Base-by-base conservation (phyloP, 441 rosid genomes). In the Adansonia grandidieri region DNA sequence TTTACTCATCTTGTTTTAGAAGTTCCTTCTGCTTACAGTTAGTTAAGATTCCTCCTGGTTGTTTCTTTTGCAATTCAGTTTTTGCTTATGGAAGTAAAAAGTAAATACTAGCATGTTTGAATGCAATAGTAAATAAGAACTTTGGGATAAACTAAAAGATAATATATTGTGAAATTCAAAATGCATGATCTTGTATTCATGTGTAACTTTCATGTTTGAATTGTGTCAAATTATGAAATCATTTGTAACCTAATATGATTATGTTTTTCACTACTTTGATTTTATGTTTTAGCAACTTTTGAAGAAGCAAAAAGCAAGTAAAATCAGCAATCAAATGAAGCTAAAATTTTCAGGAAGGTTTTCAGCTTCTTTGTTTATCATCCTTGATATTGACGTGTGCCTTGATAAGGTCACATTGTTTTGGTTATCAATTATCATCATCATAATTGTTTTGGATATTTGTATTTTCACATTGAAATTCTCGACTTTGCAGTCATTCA, bases 401-500 rank as follows among this genome's bases (percentile, higher is more conserved):
- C 37, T 60, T 61, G 15, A 10, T 61, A 61, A 60, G 64, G 14
- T 60, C 10, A 60, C 37, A 20, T 56, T 17, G 22, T 60, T 60
- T 20, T 60, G 22, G 13, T 37, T 37, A 37, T 37, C 42, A 37
- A 37, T 20, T 20, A 11, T 22, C 37, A 9, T 60, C 37, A 20
- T 60, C 64, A 20, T 60, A 9, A 20, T 60, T 60, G 13, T 60
- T 60, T 22, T 22, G 14, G 37, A 60, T 20, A 20, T 20, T 60
- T 60, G 37, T 60, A 60, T 64, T 64, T 64, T 64, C 7, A 64
- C 48, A 37, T 37, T 64, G 69, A 64, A 64, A 37, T 64, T 37
- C n/a, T 22, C n/a, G 13, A 47, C 69, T 64, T 40, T 64, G 17
- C 20, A 4, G 48, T 64, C 20, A 64, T 64, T 7, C 11, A 37